phyloP scores from a whole-genome alignment of 768 basidiomycete species.

The Infundibulicybe gibba region DNA sequence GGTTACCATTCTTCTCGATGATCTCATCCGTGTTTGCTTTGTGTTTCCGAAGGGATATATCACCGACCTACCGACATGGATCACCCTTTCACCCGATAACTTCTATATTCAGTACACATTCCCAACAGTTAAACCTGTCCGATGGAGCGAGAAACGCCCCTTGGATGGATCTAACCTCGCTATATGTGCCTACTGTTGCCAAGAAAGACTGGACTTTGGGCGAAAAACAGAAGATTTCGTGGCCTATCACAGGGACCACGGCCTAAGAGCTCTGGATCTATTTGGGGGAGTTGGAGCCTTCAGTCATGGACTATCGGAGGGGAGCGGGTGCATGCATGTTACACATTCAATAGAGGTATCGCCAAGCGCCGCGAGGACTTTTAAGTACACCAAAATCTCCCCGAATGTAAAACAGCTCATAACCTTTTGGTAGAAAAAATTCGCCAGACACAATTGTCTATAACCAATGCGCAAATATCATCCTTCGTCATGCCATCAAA shows the following conservation, averaged over 20 bases:
- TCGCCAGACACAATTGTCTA: conserved; percentile 49
- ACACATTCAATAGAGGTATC: conserved; percentile 70
- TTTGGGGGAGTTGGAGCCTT: conserved; percentile 63
- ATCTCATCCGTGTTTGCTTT: conserved; percentile 45
- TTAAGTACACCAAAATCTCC: conserved; percentile 38
- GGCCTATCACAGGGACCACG: conserved; percentile 15
- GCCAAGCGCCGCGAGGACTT: conserved; percentile 70
- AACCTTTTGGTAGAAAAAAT: conserved; percentile 38
- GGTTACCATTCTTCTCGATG: conserved; percentile 22
- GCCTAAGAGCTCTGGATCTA: conserved; percentile 35
- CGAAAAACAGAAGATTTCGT: conserved; percentile 30
- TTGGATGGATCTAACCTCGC: conserved; percentile 30
- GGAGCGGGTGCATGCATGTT: conserved; percentile 49
- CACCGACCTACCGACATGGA: conserved; percentile 37
- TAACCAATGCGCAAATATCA: conserved; percentile 68
- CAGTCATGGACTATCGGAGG: conserved; percentile 50
- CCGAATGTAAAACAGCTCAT: conserved; percentile 4
- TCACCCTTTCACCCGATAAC: conserved; percentile 47
- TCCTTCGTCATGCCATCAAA: conserved; percentile 58
- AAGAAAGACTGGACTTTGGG: conserved; percentile 23
- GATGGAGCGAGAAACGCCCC: conserved; percentile 31
- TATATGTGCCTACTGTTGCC: conserved; percentile 45
- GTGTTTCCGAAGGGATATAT: conserved; percentile 35
- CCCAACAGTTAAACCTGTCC: conserved; percentile 30
- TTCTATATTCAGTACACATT: conserved; percentile 58